These are phyloP conservation scores for Mesembryanthemum crystallinum DNA, from an alignment of 148 eudicot genomes.

Conservation along the genomic window DNA sequence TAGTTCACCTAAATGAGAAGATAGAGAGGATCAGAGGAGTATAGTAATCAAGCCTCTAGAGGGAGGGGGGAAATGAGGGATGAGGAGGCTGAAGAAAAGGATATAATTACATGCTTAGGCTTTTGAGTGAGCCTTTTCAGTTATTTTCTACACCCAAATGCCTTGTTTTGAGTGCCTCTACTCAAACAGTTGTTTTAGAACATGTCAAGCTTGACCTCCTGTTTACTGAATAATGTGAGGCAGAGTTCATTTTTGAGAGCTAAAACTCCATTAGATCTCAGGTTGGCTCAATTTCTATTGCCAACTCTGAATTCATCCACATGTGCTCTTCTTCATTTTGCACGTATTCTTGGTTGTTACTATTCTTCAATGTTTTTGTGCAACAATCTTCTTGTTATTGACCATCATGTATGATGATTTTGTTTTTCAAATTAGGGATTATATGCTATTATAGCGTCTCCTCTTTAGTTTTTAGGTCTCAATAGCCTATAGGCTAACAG, in stretches of 20 bases:
- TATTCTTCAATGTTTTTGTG: not conserved
- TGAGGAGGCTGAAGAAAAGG: not conserved
- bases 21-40: not conserved
- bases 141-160: not conserved
- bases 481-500: not conserved
- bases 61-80: not conserved
- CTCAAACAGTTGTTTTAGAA: not conserved
- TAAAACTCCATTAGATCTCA: not conserved
- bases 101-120: not conserved
- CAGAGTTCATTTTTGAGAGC: not conserved
- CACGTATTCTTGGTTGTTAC: not conserved
- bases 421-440: not conserved
- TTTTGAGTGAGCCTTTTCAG: not conserved
- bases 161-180: not conserved
- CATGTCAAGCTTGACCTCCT: not conserved
- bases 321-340: not conserved
- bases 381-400: not conserved
- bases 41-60: not conserved
- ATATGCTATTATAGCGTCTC: not conserved
- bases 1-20: not conserved
- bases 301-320: not conserved
- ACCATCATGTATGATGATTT: not conserved
- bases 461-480: not conserved
- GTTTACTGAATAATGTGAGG: not conserved
- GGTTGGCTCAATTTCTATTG: not conserved